Percentiles rank a stretch among this genome's conserved stretches.
phyloP scores from a whole-genome alignment of 345 rosid genomes.

The Trapa incisa region DNA sequence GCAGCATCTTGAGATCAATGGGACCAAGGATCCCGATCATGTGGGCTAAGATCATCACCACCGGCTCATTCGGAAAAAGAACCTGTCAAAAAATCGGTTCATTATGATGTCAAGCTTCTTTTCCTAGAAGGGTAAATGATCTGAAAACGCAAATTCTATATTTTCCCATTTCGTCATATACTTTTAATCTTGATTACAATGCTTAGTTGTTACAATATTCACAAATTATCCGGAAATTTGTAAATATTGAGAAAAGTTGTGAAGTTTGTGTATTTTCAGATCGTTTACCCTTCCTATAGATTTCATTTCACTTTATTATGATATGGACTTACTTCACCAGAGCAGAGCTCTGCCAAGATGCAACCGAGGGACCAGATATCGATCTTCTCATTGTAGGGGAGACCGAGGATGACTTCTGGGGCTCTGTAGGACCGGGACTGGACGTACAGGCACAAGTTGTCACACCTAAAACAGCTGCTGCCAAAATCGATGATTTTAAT shows the following conservation, averaged over 20 bases:
- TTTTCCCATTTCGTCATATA: too few relatives aligned
- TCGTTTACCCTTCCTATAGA: too few relatives aligned
- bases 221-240: too few relatives aligned
- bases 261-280: too few relatives aligned
- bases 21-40: constrained; percentile 71
- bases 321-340: constrained; percentile 61
- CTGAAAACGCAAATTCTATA: too few relatives aligned
- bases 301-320: neutral
- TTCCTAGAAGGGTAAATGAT: neutral
- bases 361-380: constrained; percentile 98
- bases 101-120: too few relatives aligned
- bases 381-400: constrained; percentile 77
- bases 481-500: constrained; percentile 94
- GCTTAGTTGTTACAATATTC: too few relatives aligned
- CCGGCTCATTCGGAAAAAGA: constrained; percentile 69
- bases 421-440: constrained; percentile 98
- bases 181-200: too few relatives aligned
- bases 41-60: constrained; percentile 68
- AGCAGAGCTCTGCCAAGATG: constrained; percentile 34
- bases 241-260: too few relatives aligned
- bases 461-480: constrained; percentile 85
- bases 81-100: constrained; percentile 31
- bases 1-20: constrained; percentile 67
- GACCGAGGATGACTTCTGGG: constrained; percentile 92
- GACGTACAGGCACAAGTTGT: constrained; percentile 70